These are phyloP conservation scores for Apiotrichum akiyoshidainum DNA, from an alignment of 1,284 basidiomycete genomes.

Conservation along the genomic window DNA sequence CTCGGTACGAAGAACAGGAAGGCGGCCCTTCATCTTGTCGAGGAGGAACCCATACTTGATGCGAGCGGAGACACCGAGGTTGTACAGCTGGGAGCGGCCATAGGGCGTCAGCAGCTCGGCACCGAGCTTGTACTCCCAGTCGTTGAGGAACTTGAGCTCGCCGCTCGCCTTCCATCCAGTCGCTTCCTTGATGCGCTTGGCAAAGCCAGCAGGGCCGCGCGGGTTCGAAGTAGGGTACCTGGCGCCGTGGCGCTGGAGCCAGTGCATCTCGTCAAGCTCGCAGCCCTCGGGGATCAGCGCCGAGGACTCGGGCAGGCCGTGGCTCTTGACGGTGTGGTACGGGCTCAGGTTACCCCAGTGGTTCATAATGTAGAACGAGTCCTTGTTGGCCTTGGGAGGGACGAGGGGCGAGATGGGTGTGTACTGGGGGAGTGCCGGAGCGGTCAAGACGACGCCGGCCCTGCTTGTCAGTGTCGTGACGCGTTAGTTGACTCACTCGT, in stretches of 20 bases:
- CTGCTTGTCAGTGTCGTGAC: conserved; percentile 22
- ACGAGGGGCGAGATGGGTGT: conserved; percentile 67
- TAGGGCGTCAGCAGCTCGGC: conserved; percentile 55
- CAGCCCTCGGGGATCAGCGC: conserved; percentile 50
- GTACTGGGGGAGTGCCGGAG: conserved; percentile 69
- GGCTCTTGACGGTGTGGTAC: conserved; percentile 50
- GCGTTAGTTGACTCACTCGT: conserved; percentile 55
- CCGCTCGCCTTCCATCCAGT: conserved; percentile 42
- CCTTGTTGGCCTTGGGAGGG: conserved; percentile 30
- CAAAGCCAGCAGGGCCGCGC: conserved; percentile 38
- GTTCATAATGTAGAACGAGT: conserved; percentile 48
- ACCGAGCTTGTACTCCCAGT: conserved; percentile 54
- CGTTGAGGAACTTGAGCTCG: conserved; percentile 52
- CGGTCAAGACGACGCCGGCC: conserved; percentile 70
- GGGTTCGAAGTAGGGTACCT: conserved; percentile 45
- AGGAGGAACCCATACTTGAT: conserved; percentile 51
- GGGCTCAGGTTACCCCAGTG: conserved; percentile 54
- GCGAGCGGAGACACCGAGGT: conserved; percentile 48
- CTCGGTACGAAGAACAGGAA: conserved; percentile 53
- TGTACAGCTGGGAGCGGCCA: conserved; percentile 53
- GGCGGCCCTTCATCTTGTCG: conserved; percentile 44
- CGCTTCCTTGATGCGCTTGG: conserved; percentile 26
- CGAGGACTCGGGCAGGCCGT: conserved; percentile 49
- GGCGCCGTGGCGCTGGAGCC: conserved; percentile 53
- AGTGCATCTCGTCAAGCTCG: conserved; percentile 48